Evolutionary conservation across 768 basidiomycete species (phyloP).

Genomic region (Leccinum sublutescens): DNA sequence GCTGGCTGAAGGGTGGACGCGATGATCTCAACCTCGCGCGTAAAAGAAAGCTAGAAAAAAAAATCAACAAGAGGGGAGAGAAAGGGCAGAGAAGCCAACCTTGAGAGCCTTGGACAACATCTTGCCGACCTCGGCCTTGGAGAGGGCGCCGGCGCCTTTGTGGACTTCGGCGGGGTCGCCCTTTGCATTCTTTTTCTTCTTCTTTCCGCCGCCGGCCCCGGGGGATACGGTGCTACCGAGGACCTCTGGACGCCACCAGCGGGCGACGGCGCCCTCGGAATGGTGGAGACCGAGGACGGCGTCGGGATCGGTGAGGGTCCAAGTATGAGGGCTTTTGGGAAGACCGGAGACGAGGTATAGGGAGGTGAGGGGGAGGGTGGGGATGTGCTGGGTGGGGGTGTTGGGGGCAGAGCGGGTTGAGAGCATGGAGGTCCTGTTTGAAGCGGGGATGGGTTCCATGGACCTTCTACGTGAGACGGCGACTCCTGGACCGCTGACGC

Average conservation of each 20-base stretch:
- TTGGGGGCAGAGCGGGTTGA: conserved; percentile 52
- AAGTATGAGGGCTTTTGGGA: conserved; percentile 85
- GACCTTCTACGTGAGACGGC: conserved; percentile 55
- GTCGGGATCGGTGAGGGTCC: conserved; percentile 86
- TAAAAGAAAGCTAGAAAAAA: conserved; percentile 71
- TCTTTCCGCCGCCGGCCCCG: conserved; percentile 77
- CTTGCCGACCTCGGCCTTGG: conserved; percentile 84
- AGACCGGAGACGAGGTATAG: conserved; percentile 88
- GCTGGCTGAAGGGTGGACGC: conserved; percentile 94
- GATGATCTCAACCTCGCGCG: conserved; percentile 90
- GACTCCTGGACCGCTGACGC: conserved; percentile 39
- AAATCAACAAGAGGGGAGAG: neutral
- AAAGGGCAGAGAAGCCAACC: conserved; percentile 39
- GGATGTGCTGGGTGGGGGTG: conserved; percentile 58
- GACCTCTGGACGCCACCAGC: conserved; percentile 76
- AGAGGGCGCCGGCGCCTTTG: conserved; percentile 78
- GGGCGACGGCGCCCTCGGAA: conserved; percentile 77
- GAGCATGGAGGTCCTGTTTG: conserved; percentile 71
- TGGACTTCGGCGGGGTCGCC: conserved; percentile 51
- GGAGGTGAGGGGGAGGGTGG: conserved; percentile 74
- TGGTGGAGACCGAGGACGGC: conserved; percentile 80
- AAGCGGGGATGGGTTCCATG: conserved; percentile 85
- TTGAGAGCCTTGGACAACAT: conserved; percentile 91
- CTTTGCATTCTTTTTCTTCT: conserved; percentile 62
- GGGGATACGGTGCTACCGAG: conserved; percentile 86